Base-by-base conservation (phyloP, 441 rosid genomes). In the Monsonia emarginata region DNA sequence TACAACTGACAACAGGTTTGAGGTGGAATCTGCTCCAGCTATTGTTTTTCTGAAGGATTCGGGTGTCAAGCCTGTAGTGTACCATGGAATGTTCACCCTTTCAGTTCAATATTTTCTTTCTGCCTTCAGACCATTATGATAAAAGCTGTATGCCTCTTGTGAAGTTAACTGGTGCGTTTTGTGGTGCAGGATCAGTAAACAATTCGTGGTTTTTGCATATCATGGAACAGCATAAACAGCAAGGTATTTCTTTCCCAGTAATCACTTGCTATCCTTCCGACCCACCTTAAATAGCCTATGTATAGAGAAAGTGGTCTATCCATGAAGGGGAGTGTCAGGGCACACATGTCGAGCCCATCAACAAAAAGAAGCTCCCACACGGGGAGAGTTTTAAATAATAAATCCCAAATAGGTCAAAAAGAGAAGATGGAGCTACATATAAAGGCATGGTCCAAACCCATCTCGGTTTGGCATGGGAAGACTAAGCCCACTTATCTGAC, bases 11-110 rank as follows among this genome's bases (percentile, higher is more conserved):
- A 71, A 71, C 81, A 94, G 99, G 88, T 84, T 91, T 69, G 96
- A 86, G 80, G 94, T 94, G 74, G 99, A 94, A 80, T 84, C 95
- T 74, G 94, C 95, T 57, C 99, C 99, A 73, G 96, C 99, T 72
- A 78, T 89, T 34, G 90, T 86, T 44, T 81, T 91, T 75, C 62
- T 91, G 83, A 94, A 94, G 78, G 99, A 89, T 78, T 90, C 96
- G 16, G 96, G 99, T 28, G 76, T 79, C 67, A 94, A 89, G 74
- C 97, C 97, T 74, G 72, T 88, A 67, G 95, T 94, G 14, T 79
- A 88, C 71, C 88, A 89, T 79, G 99, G 99, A 80, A 69, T 66
- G 78, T 79, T 75, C 59, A 75, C 61, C 50, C 63, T 73, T 59
- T 13, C 8, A 64, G 69, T 77, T 57, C 61, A 40, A 50, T 69